phyloP scores from a whole-genome alignment of 352 stramenopile species.

The Globisporangium apiculatum region DNA sequence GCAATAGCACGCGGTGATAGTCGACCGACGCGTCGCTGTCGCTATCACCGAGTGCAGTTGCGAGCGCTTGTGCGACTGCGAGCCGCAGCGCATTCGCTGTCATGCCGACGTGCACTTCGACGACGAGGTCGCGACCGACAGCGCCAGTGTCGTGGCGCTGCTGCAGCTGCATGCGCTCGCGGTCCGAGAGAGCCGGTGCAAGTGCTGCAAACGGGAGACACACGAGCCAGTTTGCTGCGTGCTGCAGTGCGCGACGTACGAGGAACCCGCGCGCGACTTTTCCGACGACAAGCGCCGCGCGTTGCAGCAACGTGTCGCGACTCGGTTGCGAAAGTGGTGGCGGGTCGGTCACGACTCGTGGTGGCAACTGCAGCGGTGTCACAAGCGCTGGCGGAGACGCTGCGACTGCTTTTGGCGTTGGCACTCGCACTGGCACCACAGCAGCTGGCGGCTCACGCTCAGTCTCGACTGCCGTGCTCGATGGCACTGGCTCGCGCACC shows the following conservation, averaged over 20 bases:
- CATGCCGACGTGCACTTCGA: slow-evolving; percentile 40
- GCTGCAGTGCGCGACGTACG: slow-evolving; percentile 23
- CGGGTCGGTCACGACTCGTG: not conserved
- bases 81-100: slow-evolving; percentile 54
- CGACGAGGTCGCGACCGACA: slow-evolving; percentile 13
- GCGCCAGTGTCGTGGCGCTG: not conserved
- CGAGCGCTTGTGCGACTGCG: slow-evolving; percentile 33
- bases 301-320: slow-evolving; percentile 18
- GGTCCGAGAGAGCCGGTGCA: slow-evolving; percentile 20
- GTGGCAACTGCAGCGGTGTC: not conserved
- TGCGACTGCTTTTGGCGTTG: not conserved
- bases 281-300: slow-evolving; percentile 36
- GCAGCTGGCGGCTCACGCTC: not conserved
- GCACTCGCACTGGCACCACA: too few species aligned
- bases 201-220: slow-evolving; percentile 24
- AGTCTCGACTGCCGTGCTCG: not conserved
- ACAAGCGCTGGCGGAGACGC: not conserved
- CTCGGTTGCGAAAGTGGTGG: not conserved
- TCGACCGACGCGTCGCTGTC: slow-evolving; percentile 10
- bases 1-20: slow-evolving; percentile 32
- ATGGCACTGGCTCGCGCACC: not conserved
- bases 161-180: slow-evolving; percentile 18
- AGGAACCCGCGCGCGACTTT: slow-evolving; percentile 50
- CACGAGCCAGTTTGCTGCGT: slow-evolving; percentile 48
- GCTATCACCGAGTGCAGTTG: not conserved